Conservation (phyloP, 2,329 filamentous ascomycete species). For the Penicillium sp. region DNA sequence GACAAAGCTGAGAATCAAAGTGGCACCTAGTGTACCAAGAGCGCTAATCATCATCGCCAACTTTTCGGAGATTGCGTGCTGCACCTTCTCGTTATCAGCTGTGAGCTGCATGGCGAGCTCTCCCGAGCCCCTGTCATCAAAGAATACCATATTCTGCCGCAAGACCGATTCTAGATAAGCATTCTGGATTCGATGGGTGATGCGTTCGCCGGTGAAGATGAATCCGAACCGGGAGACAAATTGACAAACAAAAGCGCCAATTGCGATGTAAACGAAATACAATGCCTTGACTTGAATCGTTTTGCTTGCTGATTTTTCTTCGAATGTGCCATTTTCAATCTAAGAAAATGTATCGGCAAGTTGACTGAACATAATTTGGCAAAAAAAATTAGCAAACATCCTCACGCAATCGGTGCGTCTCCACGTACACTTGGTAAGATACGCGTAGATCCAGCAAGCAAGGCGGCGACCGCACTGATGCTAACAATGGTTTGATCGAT, state of each 20-base stretch:
- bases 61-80: constrained; percentile 93
- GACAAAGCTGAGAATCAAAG: constrained; percentile 87
- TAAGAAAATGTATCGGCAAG: background rate
- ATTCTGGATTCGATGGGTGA: constrained; percentile 77
- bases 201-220: constrained; percentile 84
- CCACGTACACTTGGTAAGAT: background rate
- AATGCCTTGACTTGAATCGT: background rate
- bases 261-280: constrained; percentile 71
- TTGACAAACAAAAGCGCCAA: constrained; percentile 77
- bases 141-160: constrained; percentile 88
- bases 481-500: background rate
- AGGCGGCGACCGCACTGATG: background rate
- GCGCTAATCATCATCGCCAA: constrained; percentile 77
- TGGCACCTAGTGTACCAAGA: constrained; percentile 80
- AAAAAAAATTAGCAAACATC: background rate
- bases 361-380: background rate
- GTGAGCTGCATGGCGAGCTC: constrained; percentile 95
- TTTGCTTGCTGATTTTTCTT: background rate
- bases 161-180: constrained; percentile 84
- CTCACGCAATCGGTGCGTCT: background rate
- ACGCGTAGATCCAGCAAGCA: background rate
- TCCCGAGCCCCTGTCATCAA: constrained; percentile 89
- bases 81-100: constrained; percentile 88
- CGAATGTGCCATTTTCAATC: background rate
- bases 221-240: constrained; percentile 87